phyloP scores from a whole-genome alignment of 1,139 yeast genomes.

The Wickerhamomyces sp. region DNA sequence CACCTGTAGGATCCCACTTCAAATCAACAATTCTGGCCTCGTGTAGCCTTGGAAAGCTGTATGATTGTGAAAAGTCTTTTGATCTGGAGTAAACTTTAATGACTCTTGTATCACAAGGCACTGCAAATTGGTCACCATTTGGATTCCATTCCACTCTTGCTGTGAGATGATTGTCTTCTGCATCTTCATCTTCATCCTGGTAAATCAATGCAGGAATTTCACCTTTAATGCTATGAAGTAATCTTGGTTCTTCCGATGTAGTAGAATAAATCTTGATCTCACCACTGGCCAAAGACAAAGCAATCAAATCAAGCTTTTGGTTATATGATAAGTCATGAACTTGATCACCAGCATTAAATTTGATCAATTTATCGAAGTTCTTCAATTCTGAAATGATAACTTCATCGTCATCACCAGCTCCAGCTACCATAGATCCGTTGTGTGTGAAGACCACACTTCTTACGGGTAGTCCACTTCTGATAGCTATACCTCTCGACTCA shows the following conservation, averaged over 20 bases:
- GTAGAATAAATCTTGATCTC: conserved; percentile 59
- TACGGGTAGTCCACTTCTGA: conserved; percentile 48
- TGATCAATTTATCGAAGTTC: conserved; percentile 31
- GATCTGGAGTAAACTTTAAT: conserved; percentile 29
- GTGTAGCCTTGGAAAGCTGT: conserved; percentile 26
- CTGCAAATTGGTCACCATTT: conserved; percentile 57
- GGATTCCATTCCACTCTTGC: conserved; percentile 55
- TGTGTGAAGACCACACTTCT: conserved; percentile 64
- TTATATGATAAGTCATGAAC: conserved; percentile 59
- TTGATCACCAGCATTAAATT: conserved; percentile 46
- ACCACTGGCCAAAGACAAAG: conserved; percentile 67
- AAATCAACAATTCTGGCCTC: conserved; percentile 42
- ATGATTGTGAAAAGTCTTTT: conserved; percentile 22
- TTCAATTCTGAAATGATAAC: conserved; percentile 49
- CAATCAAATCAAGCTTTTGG: conserved; percentile 50
- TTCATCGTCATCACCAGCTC: conserved; percentile 75
- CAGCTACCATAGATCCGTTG: conserved; percentile 61
- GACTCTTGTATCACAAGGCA: conserved; percentile 40
- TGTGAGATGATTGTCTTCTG: conserved; percentile 31
- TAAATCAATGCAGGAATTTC: conserved; percentile 29
- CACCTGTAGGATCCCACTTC: conserved; percentile 57
- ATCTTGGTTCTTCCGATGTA: conserved; percentile 35
- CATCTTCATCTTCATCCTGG: conserved; percentile 31
- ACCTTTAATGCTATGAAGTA: conserved; percentile 38
- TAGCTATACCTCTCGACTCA: conserved; percentile 9